A percentile compares a stretch with the other conserved stretches of the same genome.
These are phyloP conservation scores for Phytophthora macrochlamydospora DNA, from an alignment of 352 stramenopile genomes.

Conservation along the genomic window DNA sequence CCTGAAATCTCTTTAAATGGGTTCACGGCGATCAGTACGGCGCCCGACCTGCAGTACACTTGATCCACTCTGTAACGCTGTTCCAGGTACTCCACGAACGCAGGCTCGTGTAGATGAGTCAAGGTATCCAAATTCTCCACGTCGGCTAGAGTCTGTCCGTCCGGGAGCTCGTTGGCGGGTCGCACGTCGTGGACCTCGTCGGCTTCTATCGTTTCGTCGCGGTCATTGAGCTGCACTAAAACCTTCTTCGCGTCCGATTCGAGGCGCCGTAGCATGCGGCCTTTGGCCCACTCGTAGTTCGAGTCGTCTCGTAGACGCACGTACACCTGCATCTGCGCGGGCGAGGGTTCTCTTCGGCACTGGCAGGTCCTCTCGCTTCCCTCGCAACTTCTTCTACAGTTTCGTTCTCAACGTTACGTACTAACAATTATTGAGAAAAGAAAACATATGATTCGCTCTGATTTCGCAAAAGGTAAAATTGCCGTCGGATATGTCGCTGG, in stretches of 20 bases:
- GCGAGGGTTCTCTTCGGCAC: neutral
- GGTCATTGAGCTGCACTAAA: slow-evolving; percentile 52
- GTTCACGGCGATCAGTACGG: slow-evolving; percentile 81
- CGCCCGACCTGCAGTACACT: slow-evolving; percentile 78
- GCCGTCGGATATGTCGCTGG: slow-evolving; percentile 58
- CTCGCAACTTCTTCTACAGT: slow-evolving; percentile 14
- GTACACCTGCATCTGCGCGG: slow-evolving; percentile 56
- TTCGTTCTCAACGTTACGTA: slow-evolving; percentile 20
- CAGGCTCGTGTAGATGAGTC: slow-evolving; percentile 80
- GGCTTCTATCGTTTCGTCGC: slow-evolving; percentile 49
- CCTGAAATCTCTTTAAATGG: slow-evolving; percentile 75
- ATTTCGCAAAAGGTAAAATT: neutral
- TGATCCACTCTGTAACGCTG: slow-evolving; percentile 74
- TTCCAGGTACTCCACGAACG: slow-evolving; percentile 80
- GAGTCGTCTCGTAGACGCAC: slow-evolving; percentile 40
- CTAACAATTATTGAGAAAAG: slow-evolving; percentile 21
- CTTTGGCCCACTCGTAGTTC: slow-evolving; percentile 56
- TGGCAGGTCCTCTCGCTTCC: slow-evolving; percentile 15
- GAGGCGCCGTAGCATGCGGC: slow-evolving; percentile 44
- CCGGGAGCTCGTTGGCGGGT: slow-evolving; percentile 49
- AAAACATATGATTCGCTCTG: neutral
- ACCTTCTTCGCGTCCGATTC: slow-evolving; percentile 28
- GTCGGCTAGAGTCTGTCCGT: slow-evolving; percentile 45
- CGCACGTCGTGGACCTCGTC: slow-evolving; percentile 53
- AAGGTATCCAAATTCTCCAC: slow-evolving; percentile 77